phyloP scores from a whole-genome alignment of 352 stramenopile species.

The Phytophthora rubi region DNA sequence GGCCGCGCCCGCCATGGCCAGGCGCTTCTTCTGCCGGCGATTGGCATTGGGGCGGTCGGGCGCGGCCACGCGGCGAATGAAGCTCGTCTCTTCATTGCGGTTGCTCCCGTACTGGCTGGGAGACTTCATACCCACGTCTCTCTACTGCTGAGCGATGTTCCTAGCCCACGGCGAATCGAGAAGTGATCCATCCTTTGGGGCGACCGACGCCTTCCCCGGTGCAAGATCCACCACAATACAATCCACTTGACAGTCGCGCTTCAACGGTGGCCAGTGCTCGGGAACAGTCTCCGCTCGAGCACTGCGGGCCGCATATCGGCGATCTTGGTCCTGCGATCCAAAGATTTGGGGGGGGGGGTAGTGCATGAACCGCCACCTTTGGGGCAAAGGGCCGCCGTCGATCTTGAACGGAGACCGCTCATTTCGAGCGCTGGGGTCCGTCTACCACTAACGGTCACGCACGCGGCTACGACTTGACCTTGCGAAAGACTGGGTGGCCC shows the following conservation, averaged over 20 bases:
- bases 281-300: constrained; percentile 23
- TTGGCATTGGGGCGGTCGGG: constrained; percentile 45
- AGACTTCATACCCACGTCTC: constrained; percentile 52
- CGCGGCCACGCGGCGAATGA: constrained; percentile 60
- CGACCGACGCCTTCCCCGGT: neutral
- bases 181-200: constrained; percentile 25
- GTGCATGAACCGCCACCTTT: constrained; percentile 20
- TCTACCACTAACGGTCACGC: neutral
- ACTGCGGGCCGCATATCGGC: constrained; percentile 15
- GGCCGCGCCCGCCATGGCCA: constrained; percentile 46
- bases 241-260: constrained; percentile 5
- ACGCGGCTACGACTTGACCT: constrained; percentile 8
- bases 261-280: constrained; percentile 5
- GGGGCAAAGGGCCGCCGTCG: neutral
- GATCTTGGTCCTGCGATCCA: constrained; percentile 22
- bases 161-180: constrained; percentile 46
- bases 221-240: constrained; percentile 9
- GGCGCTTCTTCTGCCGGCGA: constrained; percentile 54
- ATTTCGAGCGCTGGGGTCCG: constrained; percentile 1
- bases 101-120: constrained; percentile 52
- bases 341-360: constrained; percentile 12
- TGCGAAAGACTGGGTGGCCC: constrained; percentile 32
- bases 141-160: constrained; percentile 24
- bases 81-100: constrained; percentile 64
- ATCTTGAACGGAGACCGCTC: constrained; percentile 21